phyloP scores from a whole-genome alignment of 164 flowering plant genomes.

The Stephania yunnanensis region DNA sequence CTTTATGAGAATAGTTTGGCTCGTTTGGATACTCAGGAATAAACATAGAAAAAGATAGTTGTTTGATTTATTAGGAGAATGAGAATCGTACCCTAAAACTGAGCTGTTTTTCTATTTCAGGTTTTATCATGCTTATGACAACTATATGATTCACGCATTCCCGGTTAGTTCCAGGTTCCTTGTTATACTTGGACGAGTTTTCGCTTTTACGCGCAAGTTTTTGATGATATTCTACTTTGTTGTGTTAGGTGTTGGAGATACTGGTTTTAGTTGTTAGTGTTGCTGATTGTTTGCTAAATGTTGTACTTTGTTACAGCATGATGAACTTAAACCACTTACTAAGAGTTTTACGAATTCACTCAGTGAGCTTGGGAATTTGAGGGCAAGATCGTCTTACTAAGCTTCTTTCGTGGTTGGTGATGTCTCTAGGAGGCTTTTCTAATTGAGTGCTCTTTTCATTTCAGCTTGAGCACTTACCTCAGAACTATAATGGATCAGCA shows the following conservation, averaged over 20 bases:
- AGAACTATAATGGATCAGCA: constrained; percentile 84
- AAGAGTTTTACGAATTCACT: constrained; percentile 83
- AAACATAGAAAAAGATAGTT: neutral
- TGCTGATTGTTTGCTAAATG: neutral
- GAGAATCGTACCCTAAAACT: neutral
- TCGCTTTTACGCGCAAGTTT: neutral
- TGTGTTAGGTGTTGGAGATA: neutral
- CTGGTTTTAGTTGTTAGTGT: neutral
- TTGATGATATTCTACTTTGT: neutral
- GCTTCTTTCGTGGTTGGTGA: neutral
- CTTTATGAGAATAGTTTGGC: too few species aligned
- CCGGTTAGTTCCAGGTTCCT: constrained; percentile 55
- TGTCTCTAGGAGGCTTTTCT: neutral
- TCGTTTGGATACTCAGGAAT: too few species aligned
- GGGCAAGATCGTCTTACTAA: constrained; percentile 31
- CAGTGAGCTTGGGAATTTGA: constrained; percentile 94
- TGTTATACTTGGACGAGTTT: neutral
- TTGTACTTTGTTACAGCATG: constrained; percentile 55
- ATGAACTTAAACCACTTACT: constrained; percentile 89
- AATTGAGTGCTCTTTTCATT: constrained; percentile 13
- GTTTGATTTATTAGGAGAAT: neutral
- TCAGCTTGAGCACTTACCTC: constrained; percentile 90
- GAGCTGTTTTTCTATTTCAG: constrained; percentile 40
- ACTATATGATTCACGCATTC: constrained; percentile 87
- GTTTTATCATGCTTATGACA: constrained; percentile 98